Base-by-base conservation (phyloP, 2,329 filamentous ascomycete genomes). In the Fusarium metavorans region DNA sequence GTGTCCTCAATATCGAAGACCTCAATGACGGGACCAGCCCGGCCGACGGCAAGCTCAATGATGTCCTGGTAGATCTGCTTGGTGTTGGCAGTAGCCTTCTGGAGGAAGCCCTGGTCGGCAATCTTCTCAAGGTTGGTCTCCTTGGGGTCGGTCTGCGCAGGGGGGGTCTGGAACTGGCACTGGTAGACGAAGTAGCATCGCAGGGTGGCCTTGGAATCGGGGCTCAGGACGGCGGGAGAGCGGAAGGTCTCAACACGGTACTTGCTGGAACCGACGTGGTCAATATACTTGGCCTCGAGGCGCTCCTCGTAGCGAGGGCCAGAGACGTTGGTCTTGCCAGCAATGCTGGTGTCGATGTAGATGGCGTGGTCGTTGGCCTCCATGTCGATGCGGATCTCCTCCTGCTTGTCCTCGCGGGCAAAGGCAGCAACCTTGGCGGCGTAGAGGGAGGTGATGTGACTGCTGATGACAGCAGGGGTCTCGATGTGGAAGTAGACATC, bases 171-270 rank as follows among this genome's bases (percentile, higher is more conserved):
- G 84, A 98, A 99, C 80, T 93, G 92, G 84, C 96, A 98, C 84
- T 98, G 94, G 87, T 99, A 99, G 77, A 99, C 95, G 82, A 99
- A 99, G 87, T 99, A 99, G 87, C 97, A 99, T 72, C 97, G 93
- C 66, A 99, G 88, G 64, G 96, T 94, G 67, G 96, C 92, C 80
- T 95, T 93, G 66, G 93, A 92, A 52, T 86, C 84, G 68, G 87
- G 88, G 10, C 94, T 94, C 48, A 98, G 88, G 35, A 92, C 91
- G 72, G 93, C 95, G 5, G 94, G 92, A 4, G 97, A 98, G 72
- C 97, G 92, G 91, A 99, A 99, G 25, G 96, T 98, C 88, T 99
- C 97, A 37, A 99, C 95, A 62, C 97, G 94, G 87, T 97, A 99
- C 82, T 93, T 92, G 79, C 88, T 88, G 30, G 90, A 89, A 77